Conservation (phyloP, 2,329 filamentous ascomycete species). For the Verticillium alfalfae region DNA sequence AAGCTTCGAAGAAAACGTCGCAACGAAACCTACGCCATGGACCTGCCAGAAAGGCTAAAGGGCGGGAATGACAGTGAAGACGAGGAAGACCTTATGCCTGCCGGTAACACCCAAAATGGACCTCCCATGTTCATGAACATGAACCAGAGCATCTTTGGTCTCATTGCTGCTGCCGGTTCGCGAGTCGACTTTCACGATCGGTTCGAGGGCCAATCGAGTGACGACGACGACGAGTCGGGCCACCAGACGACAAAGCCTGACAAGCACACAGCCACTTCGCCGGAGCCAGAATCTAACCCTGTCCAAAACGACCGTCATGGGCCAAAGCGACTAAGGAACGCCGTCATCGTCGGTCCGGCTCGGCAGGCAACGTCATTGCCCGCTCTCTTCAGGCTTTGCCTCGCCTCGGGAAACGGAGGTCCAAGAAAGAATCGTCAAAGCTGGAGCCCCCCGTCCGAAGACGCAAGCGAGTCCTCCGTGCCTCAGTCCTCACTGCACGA, state of each 20-base stretch:
- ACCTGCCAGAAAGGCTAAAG: constrained; percentile 49
- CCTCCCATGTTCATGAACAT: constrained; percentile 62
- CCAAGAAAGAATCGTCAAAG: constrained; percentile 7
- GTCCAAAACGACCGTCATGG: constrained; percentile 24
- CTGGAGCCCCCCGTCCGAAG: constrained; percentile 29
- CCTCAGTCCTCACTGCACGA: constrained; percentile 4
- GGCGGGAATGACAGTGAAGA: constrained; percentile 42
- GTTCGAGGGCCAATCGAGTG: constrained; percentile 74
- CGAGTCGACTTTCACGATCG: constrained; percentile 75
- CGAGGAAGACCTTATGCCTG: constrained; percentile 41
- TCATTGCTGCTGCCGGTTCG: constrained; percentile 84
- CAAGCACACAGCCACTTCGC: constrained; percentile 33
- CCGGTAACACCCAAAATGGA: constrained; percentile 25
- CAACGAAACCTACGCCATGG: constrained; percentile 33
- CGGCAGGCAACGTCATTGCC: constrained; percentile 59
- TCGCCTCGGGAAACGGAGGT: constrained; percentile 23
- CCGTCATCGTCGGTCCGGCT: constrained; percentile 10
- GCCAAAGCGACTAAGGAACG: constrained; percentile 23
- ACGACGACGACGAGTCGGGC: constrained; percentile 59
- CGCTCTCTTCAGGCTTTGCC: constrained; percentile 60
- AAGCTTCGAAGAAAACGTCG: constrained; percentile 40
- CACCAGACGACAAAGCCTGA: constrained; percentile 14
- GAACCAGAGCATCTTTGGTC: constrained; percentile 91
- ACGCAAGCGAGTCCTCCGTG: constrained; percentile 20
- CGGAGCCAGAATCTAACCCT: constrained; percentile 21